Base-by-base conservation (phyloP, 345 rosid genomes). In the Nephelium lappaceum region DNA sequence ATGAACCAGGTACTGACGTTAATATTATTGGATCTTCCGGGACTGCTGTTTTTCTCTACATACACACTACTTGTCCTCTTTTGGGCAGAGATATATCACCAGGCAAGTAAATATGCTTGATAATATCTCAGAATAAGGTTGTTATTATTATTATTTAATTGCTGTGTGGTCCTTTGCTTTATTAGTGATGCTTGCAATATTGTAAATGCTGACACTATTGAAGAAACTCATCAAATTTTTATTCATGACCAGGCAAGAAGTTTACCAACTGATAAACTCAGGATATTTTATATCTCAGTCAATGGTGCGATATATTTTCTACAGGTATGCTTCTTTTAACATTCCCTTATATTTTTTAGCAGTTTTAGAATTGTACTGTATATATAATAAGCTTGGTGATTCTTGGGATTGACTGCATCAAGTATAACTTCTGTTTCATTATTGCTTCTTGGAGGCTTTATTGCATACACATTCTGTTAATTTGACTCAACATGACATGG, bases 11-110 rank as follows among this genome's bases (percentile, higher is more conserved):
- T 91, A 49, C 84, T 94, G 25, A 84, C 81, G 14, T 78, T 82
- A 87, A 69, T 97, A 81, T 62, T 92, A 69, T 83, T 94, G 91
- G 97, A 94, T 81, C 92, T 97, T 66, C 98, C 99, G 3, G 97
- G 96, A 15, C 89, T 97, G 25, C 81, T 97, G 66, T 93, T 97
- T 80, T 97, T 97, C 89, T 93, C 99, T 3, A 92, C 98, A 0
- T 97, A 92, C 85, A 94, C 98, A 0, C 84, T 97, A 76, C 94
- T 97, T 8, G 98, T 94, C 73, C 88, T 97, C 57, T 97, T 97
- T 79, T 97, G 99, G 99, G 99, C 99, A 23, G 99, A 97, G 86
- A 97, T 97, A 89, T 97, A 97, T 87, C 98, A 93, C 84, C 98
- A 97, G 98, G 99, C 85, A 85, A 86, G 92, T 79, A 41, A 60